These are phyloP conservation scores for Melanogaster broomeanus DNA, from an alignment of 768 basidiomycete species.

Conservation along the genomic window DNA sequence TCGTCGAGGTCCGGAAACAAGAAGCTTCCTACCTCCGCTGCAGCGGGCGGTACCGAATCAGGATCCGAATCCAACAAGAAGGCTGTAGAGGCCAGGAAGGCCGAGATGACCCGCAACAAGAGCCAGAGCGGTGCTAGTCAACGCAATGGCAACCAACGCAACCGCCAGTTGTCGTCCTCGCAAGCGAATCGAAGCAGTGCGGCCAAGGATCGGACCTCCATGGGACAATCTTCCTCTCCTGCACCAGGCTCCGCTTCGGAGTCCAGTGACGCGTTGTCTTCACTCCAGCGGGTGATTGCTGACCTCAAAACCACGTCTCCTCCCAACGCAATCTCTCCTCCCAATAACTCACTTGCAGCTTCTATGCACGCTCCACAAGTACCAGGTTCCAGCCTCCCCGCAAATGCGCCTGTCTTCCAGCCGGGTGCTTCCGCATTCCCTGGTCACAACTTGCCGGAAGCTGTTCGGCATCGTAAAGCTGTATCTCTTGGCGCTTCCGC, in stretches of 20 bases:
- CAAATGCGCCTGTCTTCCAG: slow-evolving; percentile 74
- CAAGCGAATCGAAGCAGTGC: slow-evolving; percentile 55
- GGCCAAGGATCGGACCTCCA: slow-evolving; percentile 48
- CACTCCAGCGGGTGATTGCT: slow-evolving; percentile 90
- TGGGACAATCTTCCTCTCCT: slow-evolving; percentile 42
- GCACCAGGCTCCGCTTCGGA: slow-evolving; percentile 56
- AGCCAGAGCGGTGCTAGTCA: slow-evolving; percentile 47
- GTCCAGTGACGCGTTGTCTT: slow-evolving; percentile 79
- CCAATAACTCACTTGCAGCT: slow-evolving; percentile 39
- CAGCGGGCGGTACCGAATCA: slow-evolving; percentile 53
- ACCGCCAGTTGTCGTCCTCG: slow-evolving; percentile 57
- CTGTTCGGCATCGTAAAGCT: slow-evolving; percentile 80
- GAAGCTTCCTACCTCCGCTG: slow-evolving; percentile 41
- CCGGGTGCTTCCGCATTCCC: slow-evolving; percentile 64
- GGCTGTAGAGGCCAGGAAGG: slow-evolving; percentile 54
- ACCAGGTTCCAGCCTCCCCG: slow-evolving; percentile 51
- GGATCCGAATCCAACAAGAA: slow-evolving; percentile 75
- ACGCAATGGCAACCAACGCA: slow-evolving; percentile 53
- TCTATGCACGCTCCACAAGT: slow-evolving; percentile 51
- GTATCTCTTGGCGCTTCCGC: slow-evolving; percentile 65
- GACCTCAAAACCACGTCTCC: slow-evolving; percentile 88
- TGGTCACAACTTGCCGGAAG: slow-evolving; percentile 41
- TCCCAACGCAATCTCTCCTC: slow-evolving; percentile 45
- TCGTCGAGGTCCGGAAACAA: slow-evolving; percentile 70
- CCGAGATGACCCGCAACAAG: slow-evolving; percentile 52